Evolutionary conservation across 2,329 filamentous ascomycete species (phyloP).

Genomic region (Pseudogymnoascus destructans): DNA sequence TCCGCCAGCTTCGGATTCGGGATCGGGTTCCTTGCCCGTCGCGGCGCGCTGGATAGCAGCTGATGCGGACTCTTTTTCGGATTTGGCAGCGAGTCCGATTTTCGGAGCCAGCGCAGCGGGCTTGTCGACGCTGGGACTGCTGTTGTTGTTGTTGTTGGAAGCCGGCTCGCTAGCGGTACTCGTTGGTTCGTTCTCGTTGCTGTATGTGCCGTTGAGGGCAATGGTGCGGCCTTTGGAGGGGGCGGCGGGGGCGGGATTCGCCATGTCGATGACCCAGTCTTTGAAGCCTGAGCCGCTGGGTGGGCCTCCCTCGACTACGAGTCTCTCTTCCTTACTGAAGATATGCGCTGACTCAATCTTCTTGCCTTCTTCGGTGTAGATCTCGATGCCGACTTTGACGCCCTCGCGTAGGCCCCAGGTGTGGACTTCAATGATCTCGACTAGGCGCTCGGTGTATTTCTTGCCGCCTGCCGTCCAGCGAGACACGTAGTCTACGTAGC

Average conservation of each 20-base stretch:
- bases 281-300: slow-evolving; percentile 37
- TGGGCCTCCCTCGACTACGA: slow-evolving; percentile 47
- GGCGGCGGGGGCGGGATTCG: slow-evolving; percentile 19
- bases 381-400: slow-evolving; percentile 76
- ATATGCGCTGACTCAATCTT: slow-evolving; percentile 73
- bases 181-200: neutral
- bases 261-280: slow-evolving; percentile 42
- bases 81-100: neutral
- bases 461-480: slow-evolving; percentile 67
- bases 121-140: neutral
- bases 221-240: neutral
- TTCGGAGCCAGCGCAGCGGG: neutral
- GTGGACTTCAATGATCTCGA: slow-evolving; percentile 82
- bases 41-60: slow-evolving; percentile 22
- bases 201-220: slow-evolving; percentile 11
- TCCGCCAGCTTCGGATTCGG: slow-evolving; percentile 40
- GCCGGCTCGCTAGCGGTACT: neutral
- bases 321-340: slow-evolving; percentile 60
- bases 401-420: slow-evolving; percentile 80
- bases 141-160: neutral
- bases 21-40: slow-evolving; percentile 13
- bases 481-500: slow-evolving; percentile 81
- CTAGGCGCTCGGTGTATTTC: slow-evolving; percentile 64
- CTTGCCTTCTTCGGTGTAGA: slow-evolving; percentile 79
- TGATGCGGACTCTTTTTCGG: neutral